Evolutionary conservation across 768 basidiomycete genomes (phyloP).

Genomic region (Suillus brevipes): DNA sequence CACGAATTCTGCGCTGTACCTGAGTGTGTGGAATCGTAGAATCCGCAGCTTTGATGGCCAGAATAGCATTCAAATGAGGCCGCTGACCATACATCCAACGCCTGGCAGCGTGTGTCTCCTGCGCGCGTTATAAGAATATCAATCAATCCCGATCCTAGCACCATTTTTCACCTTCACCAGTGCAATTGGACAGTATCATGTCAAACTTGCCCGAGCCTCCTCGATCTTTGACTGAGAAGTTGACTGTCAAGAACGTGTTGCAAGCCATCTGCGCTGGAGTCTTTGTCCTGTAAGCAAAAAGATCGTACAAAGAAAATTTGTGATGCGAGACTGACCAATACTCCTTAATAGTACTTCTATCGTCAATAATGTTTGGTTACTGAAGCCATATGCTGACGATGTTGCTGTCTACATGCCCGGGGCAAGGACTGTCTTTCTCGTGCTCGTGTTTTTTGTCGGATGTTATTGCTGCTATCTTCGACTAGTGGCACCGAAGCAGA

Average conservation of each 20-base stretch:
- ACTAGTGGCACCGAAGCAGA: not conserved
- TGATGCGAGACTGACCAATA: not conserved
- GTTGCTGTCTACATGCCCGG: not conserved
- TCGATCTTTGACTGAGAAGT: not conserved
- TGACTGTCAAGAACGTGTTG: not conserved
- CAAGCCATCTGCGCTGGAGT: not conserved
- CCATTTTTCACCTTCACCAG: not conserved
- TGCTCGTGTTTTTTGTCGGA: not conserved
- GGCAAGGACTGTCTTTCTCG: not conserved
- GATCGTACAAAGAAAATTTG: not conserved
- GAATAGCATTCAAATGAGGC: not conserved
- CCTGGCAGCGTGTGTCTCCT: not conserved
- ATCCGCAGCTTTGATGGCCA: not conserved
- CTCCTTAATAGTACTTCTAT: not conserved
- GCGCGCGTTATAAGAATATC: not conserved
- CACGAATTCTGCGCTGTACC: not conserved
- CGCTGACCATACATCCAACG: not conserved
- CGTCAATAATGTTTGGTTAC: not conserved
- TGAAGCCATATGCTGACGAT: not conserved
- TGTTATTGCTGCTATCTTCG: not conserved
- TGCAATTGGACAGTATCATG: not conserved
- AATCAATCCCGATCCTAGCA: not conserved
- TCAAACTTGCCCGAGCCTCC: not conserved
- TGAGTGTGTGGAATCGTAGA: not conserved
- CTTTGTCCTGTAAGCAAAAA: not conserved